Conservation (phyloP, 1,139 yeast genomes). For the Hyphopichia burtonii region DNA sequence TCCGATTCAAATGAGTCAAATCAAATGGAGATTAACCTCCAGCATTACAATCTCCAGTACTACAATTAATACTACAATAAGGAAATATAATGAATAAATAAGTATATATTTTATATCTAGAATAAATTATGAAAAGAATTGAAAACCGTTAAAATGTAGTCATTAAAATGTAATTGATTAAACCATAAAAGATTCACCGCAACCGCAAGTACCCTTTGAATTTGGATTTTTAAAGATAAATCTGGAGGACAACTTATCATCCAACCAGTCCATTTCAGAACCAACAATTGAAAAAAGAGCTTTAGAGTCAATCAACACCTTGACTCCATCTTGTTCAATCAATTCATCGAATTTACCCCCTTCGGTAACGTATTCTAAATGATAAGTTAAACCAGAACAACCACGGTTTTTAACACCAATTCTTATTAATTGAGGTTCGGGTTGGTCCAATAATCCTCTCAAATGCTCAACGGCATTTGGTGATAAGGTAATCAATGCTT, state of each 20-base stretch:
- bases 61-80: too few species aligned
- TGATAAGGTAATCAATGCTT: constrained; percentile 81
- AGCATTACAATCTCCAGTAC: background rate
- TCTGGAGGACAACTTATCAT: constrained; percentile 83
- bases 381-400: constrained; percentile 91
- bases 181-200: constrained; percentile 98
- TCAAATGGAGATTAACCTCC: background rate
- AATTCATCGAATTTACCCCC: constrained; percentile 94
- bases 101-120: background rate
- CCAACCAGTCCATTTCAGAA: constrained; percentile 97
- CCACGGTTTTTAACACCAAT: constrained; percentile 96
- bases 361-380: constrained; percentile 81
- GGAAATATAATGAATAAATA: background rate
- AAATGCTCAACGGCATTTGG: constrained; percentile 74
- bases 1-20: background rate
- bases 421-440: constrained; percentile 84
- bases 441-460: constrained; percentile 64
- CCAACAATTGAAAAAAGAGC: constrained; percentile 95
- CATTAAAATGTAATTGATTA: background rate
- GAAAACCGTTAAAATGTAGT: background rate
- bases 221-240: constrained; percentile 94
- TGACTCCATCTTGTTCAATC: constrained; percentile 90
- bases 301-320: constrained; percentile 89
- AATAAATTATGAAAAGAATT: background rate
- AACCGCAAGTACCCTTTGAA: constrained; percentile 96